Base-by-base conservation (phyloP, 2,329 filamentous ascomycete genomes). In the Diaporthe nobilis region DNA sequence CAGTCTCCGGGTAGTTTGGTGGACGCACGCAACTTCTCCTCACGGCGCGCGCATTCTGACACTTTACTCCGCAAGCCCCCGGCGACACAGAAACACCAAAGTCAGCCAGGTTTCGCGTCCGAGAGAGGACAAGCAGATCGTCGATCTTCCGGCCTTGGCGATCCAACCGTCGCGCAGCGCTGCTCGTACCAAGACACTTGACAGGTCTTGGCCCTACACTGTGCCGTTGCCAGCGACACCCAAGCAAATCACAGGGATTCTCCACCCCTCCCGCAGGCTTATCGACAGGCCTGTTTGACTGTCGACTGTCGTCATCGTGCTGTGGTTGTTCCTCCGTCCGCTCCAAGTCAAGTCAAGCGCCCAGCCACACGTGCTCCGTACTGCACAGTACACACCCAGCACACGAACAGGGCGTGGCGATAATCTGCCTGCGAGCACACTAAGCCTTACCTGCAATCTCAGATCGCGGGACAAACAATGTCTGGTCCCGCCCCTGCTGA, bases 271-370 rank as follows among this genome's bases (percentile, higher is more conserved):
- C 37, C 34, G 47, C 65, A 28, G 65, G 13, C 63, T 55, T 42
- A 42, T 70, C 65, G 49, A 53, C 65, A 70, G 65, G 65, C 65
- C 13, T 51, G 61, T 39, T 51, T 31, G 42, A 8, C 51, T 39
- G 47, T 42, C 34, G 49, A 31, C 60, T 61, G 74, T 75, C 74
- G 74, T 75, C 70, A 73, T 61, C 39, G 74, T 61, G 61, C 70
- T 55, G 42, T 67, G 10, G 37, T 51, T 13, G 42, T 57, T 20
- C 74, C n/a, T 47, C 25, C 58, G 44, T 10, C 39, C 25, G 39
- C 47, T 60, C 61, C 72, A 74, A 28, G 39, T 55, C 61, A 74
- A 55, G 28, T 44, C 68, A 71, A 71, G 68, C 68, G 68, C 47
- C 51, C n/a, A 57, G 68, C 68, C 68, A 70, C 68, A 47, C 53